phyloP scores from a whole-genome alignment of 768 basidiomycete genomes.

The Pisolithus albus region DNA sequence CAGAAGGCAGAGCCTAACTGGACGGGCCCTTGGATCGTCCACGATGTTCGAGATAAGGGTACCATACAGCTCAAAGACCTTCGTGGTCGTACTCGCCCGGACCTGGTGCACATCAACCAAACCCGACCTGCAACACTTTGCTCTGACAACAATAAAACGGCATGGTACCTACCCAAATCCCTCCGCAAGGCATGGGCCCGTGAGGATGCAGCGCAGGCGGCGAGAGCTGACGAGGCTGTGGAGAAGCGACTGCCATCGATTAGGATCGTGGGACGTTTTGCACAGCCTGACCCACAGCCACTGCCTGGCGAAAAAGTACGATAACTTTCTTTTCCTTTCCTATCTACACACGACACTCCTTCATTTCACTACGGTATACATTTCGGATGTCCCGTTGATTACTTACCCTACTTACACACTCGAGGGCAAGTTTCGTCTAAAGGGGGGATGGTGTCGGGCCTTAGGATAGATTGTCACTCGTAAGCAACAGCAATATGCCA shows the following conservation, averaged over 20 bases:
- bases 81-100: no score
- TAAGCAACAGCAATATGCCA: slow-evolving; percentile 59
- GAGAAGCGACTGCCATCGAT: not conserved
- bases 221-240: not conserved
- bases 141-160: not conserved
- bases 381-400: no score
- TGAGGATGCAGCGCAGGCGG: not conserved
- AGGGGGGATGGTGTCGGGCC: no score
- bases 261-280: not conserved
- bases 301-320: not conserved
- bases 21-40: not conserved
- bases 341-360: not conserved
- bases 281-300: not conserved
- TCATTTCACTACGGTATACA: no score
- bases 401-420: no score
- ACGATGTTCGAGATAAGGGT: no score
- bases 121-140: not conserved
- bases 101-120: not conserved
- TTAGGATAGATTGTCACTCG: no score
- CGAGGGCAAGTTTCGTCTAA: no score
- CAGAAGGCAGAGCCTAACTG: not conserved
- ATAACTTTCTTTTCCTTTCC: not conserved
- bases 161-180: not conserved
- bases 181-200: not conserved
- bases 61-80: no score